Conservation (phyloP, 345 rosid species). For the Luvunga scandens region DNA sequence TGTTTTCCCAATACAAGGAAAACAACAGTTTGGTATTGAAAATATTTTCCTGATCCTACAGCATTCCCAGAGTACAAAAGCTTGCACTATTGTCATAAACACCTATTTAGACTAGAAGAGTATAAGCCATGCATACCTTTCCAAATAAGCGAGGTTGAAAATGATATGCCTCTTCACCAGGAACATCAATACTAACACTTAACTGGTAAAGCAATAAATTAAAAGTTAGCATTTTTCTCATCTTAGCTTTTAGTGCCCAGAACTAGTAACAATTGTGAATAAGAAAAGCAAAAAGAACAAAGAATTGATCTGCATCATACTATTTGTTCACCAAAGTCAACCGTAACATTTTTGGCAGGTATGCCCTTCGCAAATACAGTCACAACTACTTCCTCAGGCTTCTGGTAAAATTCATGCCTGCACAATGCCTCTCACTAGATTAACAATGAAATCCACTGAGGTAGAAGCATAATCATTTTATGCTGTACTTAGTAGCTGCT, state of each 20-base stretch:
- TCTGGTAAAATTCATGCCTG: conserved; percentile 91
- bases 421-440: conserved; percentile 4
- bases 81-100: neutral
- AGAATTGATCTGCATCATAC: conserved; percentile 35
- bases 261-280: neutral
- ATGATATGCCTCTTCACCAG: conserved; percentile 68
- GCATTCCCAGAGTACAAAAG: neutral
- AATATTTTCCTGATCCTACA: neutral
- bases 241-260: neutral
- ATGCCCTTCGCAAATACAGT: conserved; percentile 85
- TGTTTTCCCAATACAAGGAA: neutral
- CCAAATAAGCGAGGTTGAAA: conserved; percentile 88
- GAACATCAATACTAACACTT: conserved; percentile 63
- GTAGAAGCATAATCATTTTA: neutral
- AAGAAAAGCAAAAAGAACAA: neutral
- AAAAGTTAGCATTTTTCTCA: neutral
- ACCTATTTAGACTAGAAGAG: neutral
- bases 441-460: neutral
- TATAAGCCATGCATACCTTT: conserved; percentile 48
- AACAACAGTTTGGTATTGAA: neutral
- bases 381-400: conserved; percentile 84
- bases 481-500: neutral
- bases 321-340: conserved; percentile 88
- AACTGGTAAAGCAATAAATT: conserved; percentile 51
- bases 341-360: conserved; percentile 45